Percentiles rank a stretch among this genome's conserved stretches.
phyloP scores from a whole-genome alignment of 192 early-diverging fungal genomes.

The Podila epigama region DNA sequence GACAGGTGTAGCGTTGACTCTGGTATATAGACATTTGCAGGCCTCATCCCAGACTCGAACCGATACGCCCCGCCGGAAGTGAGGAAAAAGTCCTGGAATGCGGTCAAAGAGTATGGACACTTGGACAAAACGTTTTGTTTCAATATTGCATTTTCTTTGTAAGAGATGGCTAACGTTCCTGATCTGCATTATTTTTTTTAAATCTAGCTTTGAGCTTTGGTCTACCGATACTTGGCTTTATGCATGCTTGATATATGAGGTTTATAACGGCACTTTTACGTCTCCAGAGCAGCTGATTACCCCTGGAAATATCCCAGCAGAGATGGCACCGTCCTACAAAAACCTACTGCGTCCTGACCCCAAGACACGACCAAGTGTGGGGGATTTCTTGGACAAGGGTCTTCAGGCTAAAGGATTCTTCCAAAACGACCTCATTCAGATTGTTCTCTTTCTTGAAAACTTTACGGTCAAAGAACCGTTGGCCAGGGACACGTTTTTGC shows the following conservation, averaged over 20 bases:
- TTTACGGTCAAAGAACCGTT: constrained; percentile 88
- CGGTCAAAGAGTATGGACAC: constrained; percentile 61
- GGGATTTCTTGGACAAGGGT: constrained; percentile 74
- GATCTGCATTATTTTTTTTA: not conserved
- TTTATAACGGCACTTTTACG: constrained; percentile 72
- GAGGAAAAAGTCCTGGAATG: constrained; percentile 63
- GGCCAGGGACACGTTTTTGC: constrained; percentile 87
- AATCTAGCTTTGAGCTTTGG: constrained; percentile 47
- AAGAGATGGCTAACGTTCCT: not conserved
- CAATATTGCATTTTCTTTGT: too few relatives aligned
- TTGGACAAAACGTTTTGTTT: not conserved
- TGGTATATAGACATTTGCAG: constrained; percentile 62
- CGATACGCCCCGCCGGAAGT: constrained; percentile 82
- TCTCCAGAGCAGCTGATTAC: constrained; percentile 56
- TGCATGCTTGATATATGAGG: constrained; percentile 83
- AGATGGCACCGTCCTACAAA: constrained; percentile 67
- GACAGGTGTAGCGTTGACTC: constrained; percentile 5
- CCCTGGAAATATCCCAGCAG: constrained; percentile 67
- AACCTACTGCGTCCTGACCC: constrained; percentile 67
- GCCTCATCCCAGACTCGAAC: constrained; percentile 66
- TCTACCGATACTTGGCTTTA: constrained; percentile 86
- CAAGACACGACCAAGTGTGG: constrained; percentile 67
- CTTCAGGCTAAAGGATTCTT: constrained; percentile 72
- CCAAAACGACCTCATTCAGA: constrained; percentile 83
- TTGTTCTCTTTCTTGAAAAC: constrained; percentile 89